phyloP scores from a whole-genome alignment of 768 basidiomycete genomes.

The Hypholoma fasciculare region DNA sequence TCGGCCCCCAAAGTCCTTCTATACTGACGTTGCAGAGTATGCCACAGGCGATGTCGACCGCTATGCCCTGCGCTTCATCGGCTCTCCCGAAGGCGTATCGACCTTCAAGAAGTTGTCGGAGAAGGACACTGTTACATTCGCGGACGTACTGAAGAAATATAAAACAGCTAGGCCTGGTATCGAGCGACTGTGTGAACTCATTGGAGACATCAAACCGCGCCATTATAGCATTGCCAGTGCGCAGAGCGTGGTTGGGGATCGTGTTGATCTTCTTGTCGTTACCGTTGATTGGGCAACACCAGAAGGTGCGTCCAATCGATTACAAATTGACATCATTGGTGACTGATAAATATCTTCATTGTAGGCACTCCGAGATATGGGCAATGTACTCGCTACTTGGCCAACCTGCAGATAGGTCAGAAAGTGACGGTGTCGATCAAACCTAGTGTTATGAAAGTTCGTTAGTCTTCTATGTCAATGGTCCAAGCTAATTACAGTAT shows the following conservation, averaged over 20 bases:
- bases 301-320: conserved; percentile 53
- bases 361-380: conserved; percentile 79
- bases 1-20: conserved; percentile 94
- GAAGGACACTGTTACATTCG: conserved; percentile 93
- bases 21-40: conserved; percentile 78
- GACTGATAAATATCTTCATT: background rate
- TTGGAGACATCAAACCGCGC: conserved; percentile 95
- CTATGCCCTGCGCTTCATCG: conserved; percentile 87
- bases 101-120: conserved; percentile 97
- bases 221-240: conserved; percentile 98
- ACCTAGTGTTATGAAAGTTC: conserved; percentile 98
- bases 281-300: conserved; percentile 94
- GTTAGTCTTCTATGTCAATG: conserved; percentile 14
- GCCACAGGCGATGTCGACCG: conserved; percentile 72
- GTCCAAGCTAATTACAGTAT: background rate
- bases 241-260: conserved; percentile 92
- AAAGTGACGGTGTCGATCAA: conserved; percentile 98
- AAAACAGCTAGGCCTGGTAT: conserved; percentile 79
- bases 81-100: conserved; percentile 84
- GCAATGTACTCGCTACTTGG: conserved; percentile 96
- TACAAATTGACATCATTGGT: background rate
- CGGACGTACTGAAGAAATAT: conserved; percentile 79
- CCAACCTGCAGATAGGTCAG: conserved; percentile 78
- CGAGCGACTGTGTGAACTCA: conserved; percentile 81
- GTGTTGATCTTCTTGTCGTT: conserved; percentile 93